Evolutionary conservation across 208 protist species (phyloP).

Genomic region (Crithidia expoeki): DNA sequence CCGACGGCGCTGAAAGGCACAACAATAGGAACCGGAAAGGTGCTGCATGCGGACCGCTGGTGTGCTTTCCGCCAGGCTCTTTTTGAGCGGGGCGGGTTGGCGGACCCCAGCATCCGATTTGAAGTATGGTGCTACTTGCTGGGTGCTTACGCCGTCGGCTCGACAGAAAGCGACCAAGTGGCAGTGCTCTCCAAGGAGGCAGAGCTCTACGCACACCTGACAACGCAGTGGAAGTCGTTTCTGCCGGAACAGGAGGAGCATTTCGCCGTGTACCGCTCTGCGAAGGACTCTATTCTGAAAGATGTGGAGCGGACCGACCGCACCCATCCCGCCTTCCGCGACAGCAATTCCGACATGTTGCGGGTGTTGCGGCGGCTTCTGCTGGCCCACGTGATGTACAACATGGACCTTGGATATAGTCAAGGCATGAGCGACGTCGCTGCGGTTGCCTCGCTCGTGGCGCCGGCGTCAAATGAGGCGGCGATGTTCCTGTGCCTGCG

Average conservation of each 20-base stretch:
- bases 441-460: constrained; percentile 56
- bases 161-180: constrained; percentile 42
- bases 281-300: constrained; percentile 75
- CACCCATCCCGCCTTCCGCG: constrained; percentile 43
- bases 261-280: constrained; percentile 64
- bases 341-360: constrained; percentile 55
- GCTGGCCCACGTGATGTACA: constrained; percentile 83
- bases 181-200: constrained; percentile 29
- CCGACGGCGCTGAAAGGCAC: neutral
- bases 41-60: constrained; percentile 26
- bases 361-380: constrained; percentile 70
- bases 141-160: constrained; percentile 46
- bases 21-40: neutral
- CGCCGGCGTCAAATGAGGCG: constrained; percentile 28
- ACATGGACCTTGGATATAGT: constrained; percentile 93
- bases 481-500: constrained; percentile 34
- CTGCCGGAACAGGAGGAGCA: constrained; percentile 67
- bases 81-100: constrained; percentile 30
- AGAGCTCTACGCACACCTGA: constrained; percentile 62
- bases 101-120: constrained; percentile 40
- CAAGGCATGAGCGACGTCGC: constrained; percentile 92
- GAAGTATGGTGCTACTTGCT: constrained; percentile 87
- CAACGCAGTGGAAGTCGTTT: constrained; percentile 78
- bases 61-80: constrained; percentile 31
- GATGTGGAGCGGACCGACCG: constrained; percentile 90